A percentile compares a stretch with the other conserved stretches of the same genome.
Conservation (phyloP, 441 rosid genomes). For the Mallotus repandus region DNA sequence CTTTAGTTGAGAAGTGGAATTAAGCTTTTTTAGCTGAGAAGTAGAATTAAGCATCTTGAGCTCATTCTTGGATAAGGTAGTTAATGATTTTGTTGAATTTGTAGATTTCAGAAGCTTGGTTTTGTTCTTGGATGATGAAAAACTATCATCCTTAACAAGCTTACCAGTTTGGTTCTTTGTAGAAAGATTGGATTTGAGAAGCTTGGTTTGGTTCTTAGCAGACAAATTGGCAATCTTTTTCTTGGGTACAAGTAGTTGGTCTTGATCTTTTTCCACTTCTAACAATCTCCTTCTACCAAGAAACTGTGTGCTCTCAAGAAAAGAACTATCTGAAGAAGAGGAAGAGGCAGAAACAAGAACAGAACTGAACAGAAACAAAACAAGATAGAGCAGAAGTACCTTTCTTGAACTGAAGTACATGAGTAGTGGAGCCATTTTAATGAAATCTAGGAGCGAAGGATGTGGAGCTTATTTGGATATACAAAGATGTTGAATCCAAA, state of each 20-base stretch:
- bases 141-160: too few species aligned
- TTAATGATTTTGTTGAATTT: constrained; percentile 42
- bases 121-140: constrained; percentile 6
- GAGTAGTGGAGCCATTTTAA: constrained; percentile 40
- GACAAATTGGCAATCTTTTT: constrained; percentile 33
- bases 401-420: constrained; percentile 41
- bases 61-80: constrained; percentile 27
- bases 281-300: constrained; percentile 41
- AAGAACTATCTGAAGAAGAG: constrained; percentile 38
- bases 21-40: constrained; percentile 26
- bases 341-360: constrained; percentile 36
- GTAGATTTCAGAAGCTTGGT: constrained; percentile 40
- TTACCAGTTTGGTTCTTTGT: constrained; percentile 47
- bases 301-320: constrained; percentile 33
- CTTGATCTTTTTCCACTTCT: constrained; percentile 36
- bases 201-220: constrained; percentile 38
- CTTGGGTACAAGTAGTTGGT: constrained; percentile 29
- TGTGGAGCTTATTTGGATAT: background rate
- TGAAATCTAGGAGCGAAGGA: constrained; percentile 9
- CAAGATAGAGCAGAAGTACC: constrained; percentile 39
- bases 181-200: constrained; percentile 26
- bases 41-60: constrained; percentile 48
- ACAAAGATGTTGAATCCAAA: constrained; percentile 15
- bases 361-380: constrained; percentile 39
- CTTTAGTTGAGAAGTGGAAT: constrained; percentile 30